Evolutionary conservation across 495 filamentous ascomycete genomes (phyloP).

Genomic region (Podospora bellae-mahoneyi): DNA sequence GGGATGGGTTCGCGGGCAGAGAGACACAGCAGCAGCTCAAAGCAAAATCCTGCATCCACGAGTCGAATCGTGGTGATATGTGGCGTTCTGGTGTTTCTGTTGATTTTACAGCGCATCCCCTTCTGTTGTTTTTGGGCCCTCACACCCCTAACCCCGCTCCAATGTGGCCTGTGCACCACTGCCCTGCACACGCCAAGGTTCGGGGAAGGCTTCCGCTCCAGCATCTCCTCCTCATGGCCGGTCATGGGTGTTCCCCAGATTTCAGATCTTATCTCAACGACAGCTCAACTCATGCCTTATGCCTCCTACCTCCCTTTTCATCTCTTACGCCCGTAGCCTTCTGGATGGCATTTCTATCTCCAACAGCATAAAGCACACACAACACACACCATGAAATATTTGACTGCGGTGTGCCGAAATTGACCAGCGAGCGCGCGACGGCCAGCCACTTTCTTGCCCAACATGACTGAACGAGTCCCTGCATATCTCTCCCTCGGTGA

Average conservation of each 20-base stretch:
- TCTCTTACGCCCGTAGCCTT: slow-evolving; percentile 21
- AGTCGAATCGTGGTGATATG: slow-evolving; percentile 8
- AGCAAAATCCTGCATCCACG: slow-evolving; percentile 8
- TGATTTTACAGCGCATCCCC: slow-evolving; percentile 1
- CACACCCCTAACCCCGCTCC: not conserved
- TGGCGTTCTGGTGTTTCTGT: slow-evolving; percentile 10
- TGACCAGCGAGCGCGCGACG: slow-evolving; percentile 11
- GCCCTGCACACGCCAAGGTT: not conserved
- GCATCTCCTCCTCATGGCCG: not conserved
- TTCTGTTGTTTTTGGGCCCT: no score
- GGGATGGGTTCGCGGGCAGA: not conserved
- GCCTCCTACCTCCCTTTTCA: not conserved
- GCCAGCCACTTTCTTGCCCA: slow-evolving; percentile 8
- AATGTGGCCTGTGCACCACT: slow-evolving; percentile 7
- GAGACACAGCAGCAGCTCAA: slow-evolving; percentile 13
- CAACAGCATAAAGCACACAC: not conserved
- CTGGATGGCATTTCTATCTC: not conserved
- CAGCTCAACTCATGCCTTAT: not conserved
- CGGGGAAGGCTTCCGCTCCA: slow-evolving; percentile 13
- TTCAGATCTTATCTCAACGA: slow-evolving; percentile 7
- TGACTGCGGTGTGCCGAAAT: slow-evolving; percentile 17
- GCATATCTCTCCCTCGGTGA: slow-evolving; percentile 13
- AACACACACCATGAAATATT: not conserved
- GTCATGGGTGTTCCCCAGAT: not conserved
- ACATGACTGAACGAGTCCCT: slow-evolving; percentile 8